phyloP scores from a whole-genome alignment of 495 filamentous ascomycete genomes.

The Lindgomyces ingoldianus region DNA sequence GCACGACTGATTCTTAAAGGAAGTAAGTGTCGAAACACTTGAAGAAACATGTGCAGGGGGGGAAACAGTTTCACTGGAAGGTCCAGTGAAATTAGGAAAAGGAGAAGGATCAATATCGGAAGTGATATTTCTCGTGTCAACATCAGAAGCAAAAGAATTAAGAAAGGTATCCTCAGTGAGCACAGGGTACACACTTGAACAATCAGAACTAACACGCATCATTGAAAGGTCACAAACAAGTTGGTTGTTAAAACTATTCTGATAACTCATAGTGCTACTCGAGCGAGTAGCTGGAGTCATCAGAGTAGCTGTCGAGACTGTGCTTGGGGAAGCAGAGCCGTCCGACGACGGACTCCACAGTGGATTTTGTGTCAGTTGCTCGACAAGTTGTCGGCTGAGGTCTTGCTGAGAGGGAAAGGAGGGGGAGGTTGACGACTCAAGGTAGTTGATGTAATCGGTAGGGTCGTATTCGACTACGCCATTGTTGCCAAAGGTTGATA shows the following conservation, averaged over 20 bases:
- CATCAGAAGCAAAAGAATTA: conserved; percentile 28
- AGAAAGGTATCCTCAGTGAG: conserved; percentile 22
- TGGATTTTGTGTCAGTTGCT: conserved; percentile 22
- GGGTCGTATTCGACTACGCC: conserved; percentile 27
- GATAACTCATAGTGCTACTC: conserved; percentile 42
- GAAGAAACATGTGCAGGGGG: conserved; percentile 26
- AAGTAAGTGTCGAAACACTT: conserved; percentile 22
- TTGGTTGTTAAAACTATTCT: conserved; percentile 37
- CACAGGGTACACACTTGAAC: conserved; percentile 25
- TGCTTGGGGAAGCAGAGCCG: conserved; percentile 35
- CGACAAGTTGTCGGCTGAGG: conserved; percentile 2
- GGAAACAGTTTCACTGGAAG: conserved; percentile 26
- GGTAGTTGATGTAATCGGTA: conserved; percentile 21
- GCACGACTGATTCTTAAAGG: conserved; percentile 26
- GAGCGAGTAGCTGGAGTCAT: conserved; percentile 27
- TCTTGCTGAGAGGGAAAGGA: conserved; percentile 10
- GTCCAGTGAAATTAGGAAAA: conserved; percentile 27
- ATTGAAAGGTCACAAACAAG: conserved; percentile 36
- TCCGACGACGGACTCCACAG: conserved; percentile 29
- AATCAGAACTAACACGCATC: conserved; percentile 40
- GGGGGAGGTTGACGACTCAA: background rate
- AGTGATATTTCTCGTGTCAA: conserved; percentile 30
- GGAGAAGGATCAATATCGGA: conserved; percentile 25
- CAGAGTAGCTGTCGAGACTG: conserved; percentile 22
- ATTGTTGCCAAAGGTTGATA: background rate